Evolutionary conservation across 805 yeast genomes (phyloP), one percentile per base, ranked within the genome.

Genomic region (Candida sakaeoensis): DNA sequence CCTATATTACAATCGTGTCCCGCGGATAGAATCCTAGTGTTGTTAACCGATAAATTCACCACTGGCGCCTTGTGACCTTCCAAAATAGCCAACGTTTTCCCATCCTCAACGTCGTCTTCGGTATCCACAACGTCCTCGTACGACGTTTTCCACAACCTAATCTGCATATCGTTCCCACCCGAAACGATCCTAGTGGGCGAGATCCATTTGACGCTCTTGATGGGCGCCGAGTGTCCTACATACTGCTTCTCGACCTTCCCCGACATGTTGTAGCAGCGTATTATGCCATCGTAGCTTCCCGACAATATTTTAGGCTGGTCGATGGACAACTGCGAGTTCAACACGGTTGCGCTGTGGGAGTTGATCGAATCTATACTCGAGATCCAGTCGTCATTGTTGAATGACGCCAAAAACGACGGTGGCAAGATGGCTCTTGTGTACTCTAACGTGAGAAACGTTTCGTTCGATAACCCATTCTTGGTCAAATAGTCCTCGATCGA

Each of bases 221-320:
- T 80, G 9, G 97, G 82, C 22, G 87, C 96, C 13, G 85, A 79
- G 60, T 93, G 99, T 19, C 97, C 98, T 38, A 78, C 76, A 50
- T 84, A 77, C 58, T 87, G 95, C 46, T 83, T 79, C 50, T 80
- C 82, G 8, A 90, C 83, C 36, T 77, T 73, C 8, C 97, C 98
- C 12, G 86, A 75, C 61, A 78, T 64, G 56, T 87, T 82, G 80
- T 90, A 93, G 8, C 93, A 79, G 48, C 98, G 77, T 17, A 91
- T 96, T 22, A 91, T 76, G 51, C 98, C 98, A 60, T 93, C 99
- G 56, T 90, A 93, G 0, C 95, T 81, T 28, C 98, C 99, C 10
- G 93, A 80, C 33, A 89, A 70, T 39, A 91, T 85, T 53, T 74
- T 74, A 23, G 80, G 73, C 31, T 67, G 61, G 4, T 58, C 52